Conservation (phyloP, 2,329 filamentous ascomycete genomes). For the Xylariaceae sp. region DNA sequence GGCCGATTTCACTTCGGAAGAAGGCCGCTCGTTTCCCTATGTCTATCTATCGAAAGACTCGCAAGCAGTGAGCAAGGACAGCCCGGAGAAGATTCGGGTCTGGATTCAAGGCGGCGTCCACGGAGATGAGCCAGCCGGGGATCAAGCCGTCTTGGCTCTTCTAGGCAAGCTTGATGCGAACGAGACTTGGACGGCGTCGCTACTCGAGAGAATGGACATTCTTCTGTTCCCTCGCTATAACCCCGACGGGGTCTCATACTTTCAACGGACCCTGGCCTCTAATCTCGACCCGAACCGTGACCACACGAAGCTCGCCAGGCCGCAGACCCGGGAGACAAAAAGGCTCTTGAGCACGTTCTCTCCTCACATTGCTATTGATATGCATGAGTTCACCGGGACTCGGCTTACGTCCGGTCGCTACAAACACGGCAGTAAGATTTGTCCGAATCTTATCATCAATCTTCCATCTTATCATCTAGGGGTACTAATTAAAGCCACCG, state of each 20-base stretch:
- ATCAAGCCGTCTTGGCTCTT: slow-evolving; percentile 26
- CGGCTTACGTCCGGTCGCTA: slow-evolving; percentile 25
- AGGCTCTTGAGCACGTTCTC: slow-evolving; percentile 26
- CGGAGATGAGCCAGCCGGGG: slow-evolving; percentile 28
- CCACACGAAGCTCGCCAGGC: slow-evolving; percentile 29
- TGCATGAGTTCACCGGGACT: slow-evolving; percentile 32
- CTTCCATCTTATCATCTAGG: background rate
- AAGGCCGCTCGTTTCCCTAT: slow-evolving; percentile 26
- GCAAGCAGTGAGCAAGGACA: background rate
- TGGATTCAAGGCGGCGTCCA: slow-evolving; percentile 28
- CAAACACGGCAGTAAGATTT: slow-evolving; percentile 24
- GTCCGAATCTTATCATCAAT: background rate
- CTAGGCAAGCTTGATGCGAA: slow-evolving; percentile 26
- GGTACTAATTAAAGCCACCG: background rate
- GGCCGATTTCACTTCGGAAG: slow-evolving; percentile 29
- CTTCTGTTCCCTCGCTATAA: slow-evolving; percentile 27
- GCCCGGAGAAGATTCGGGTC: slow-evolving; percentile 24
- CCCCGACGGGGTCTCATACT: slow-evolving; percentile 27
- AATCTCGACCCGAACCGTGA: slow-evolving; percentile 29
- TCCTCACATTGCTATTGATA: slow-evolving; percentile 31
- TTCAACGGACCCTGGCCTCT: slow-evolving; percentile 25
- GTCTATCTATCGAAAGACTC: slow-evolving; percentile 20
- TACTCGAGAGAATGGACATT: slow-evolving; percentile 24
- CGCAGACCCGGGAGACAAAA: slow-evolving; percentile 30
- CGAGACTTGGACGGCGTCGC: slow-evolving; percentile 19